Evolutionary conservation across 148 eudicot genomes (phyloP).

Genomic region (Mesembryanthemum crystallinum): DNA sequence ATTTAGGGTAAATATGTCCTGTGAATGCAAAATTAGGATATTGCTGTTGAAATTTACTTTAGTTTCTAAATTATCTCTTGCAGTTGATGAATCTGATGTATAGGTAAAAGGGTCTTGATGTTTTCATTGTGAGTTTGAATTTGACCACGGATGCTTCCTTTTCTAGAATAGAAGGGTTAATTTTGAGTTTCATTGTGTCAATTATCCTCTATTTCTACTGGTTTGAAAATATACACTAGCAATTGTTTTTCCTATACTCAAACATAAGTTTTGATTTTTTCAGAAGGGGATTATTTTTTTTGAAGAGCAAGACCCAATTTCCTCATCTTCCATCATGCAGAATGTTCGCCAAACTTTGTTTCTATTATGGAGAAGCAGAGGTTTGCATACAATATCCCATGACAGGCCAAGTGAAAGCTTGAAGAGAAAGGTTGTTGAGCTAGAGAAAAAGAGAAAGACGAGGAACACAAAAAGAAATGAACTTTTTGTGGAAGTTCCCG

Average conservation of each 20-base stretch:
- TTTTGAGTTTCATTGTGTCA: neutral
- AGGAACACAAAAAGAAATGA: constrained; percentile 47
- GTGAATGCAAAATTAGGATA: no score
- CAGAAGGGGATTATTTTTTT: neutral
- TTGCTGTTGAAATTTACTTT: no score
- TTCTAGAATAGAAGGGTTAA: no score
- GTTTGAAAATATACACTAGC: neutral
- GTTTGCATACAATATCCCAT: constrained; percentile 47
- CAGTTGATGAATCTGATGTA: no score
- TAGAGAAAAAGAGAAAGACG: constrained; percentile 54
- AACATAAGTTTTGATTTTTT: neutral
- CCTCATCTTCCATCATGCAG: constrained; percentile 33
- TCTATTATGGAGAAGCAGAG: constrained; percentile 43
- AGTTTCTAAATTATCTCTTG: no score
- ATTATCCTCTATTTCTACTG: neutral
- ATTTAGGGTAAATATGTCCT: no score
- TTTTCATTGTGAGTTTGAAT: no score
- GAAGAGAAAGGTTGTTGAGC: constrained; percentile 54
- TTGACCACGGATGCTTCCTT: no score
- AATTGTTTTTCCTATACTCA: neutral
- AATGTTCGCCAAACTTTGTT: constrained; percentile 28
- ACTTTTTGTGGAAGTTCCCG: constrained; percentile 73
- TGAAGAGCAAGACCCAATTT: neutral
- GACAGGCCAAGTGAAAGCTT: constrained; percentile 59
- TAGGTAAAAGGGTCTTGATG: no score